Conservation (phyloP, 495 filamentous ascomycete genomes). For the Cercophora scortea region DNA sequence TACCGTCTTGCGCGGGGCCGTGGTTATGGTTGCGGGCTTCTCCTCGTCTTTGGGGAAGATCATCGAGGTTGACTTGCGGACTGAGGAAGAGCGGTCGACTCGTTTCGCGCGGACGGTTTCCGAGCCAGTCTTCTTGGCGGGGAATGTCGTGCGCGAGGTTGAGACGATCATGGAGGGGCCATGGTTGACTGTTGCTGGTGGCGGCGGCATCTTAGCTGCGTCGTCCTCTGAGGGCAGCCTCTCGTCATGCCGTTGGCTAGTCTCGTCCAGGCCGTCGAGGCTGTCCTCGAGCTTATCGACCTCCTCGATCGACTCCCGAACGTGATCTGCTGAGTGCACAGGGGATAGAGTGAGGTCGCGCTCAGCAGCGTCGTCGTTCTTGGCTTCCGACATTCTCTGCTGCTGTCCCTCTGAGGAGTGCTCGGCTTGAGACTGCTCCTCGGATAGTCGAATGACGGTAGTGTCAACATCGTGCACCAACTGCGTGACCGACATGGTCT, state of each 20-base stretch:
- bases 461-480: slow-evolving; percentile 1
- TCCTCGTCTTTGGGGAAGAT: slow-evolving; percentile 23
- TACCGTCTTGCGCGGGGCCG: slow-evolving; percentile 15
- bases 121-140: no score
- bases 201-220: not conserved
- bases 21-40: slow-evolving; percentile 12
- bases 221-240: slow-evolving; percentile 26
- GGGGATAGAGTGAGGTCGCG: slow-evolving; percentile 28
- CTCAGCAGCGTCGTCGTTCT: slow-evolving; percentile 30
- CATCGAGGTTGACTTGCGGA: slow-evolving; percentile 29
- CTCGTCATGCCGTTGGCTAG: slow-evolving; percentile 16
- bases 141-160: no score
- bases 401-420: not conserved
- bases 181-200: not conserved
- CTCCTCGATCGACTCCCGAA: slow-evolving; percentile 61
- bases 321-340: slow-evolving; percentile 40
- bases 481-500: slow-evolving; percentile 7
- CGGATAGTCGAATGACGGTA: slow-evolving; percentile 5
- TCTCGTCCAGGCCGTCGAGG: slow-evolving; percentile 43
- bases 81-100: slow-evolving; percentile 15
- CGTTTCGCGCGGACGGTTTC: slow-evolving; percentile 17
- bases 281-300: slow-evolving; percentile 64
- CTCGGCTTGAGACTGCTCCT: slow-evolving; percentile 1
- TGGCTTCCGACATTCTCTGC: slow-evolving; percentile 15
- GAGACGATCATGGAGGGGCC: no score